Conservation (phyloP, 1,139 yeast genomes). For the Hanseniaspora uvarum region DNA sequence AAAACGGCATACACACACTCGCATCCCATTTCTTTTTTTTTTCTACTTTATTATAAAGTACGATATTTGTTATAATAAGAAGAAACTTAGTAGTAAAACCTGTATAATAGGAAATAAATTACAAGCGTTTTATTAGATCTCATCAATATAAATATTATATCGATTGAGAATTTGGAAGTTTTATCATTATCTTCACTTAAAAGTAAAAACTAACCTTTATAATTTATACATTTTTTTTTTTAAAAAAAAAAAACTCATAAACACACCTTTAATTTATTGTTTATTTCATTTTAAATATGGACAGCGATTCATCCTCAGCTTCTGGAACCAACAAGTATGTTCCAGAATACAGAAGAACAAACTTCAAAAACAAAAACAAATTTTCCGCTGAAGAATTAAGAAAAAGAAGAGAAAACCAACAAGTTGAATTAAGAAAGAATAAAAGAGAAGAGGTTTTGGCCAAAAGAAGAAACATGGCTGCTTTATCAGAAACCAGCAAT, state of each 20-base stretch:
- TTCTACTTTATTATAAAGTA: not conserved
- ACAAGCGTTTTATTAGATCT: no score
- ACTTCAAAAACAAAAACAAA: conserved; percentile 87
- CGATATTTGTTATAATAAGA: no score
- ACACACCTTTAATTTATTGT: no score
- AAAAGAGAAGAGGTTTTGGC: conserved; percentile 91
- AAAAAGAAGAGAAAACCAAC: conserved; percentile 96
- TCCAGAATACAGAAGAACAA: conserved; percentile 96
- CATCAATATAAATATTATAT: no score
- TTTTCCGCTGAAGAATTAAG: conserved; percentile 93
- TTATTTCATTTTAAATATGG: conserved; percentile 41
- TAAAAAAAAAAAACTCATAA: not conserved
- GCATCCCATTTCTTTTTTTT: not conserved
- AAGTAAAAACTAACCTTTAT: no score
- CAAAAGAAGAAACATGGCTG: conserved; percentile 74
- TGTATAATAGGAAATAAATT: no score
- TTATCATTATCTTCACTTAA: no score
- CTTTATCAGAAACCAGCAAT: conserved; percentile 39
- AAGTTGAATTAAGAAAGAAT: conserved; percentile 90
- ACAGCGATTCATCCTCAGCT: conserved; percentile 33
- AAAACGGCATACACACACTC: not conserved
- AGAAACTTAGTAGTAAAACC: no score
- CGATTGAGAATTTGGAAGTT: no score
- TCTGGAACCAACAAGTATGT: conserved; percentile 78
- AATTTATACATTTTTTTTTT: no score